A percentile compares a stretch with the other conserved stretches of the same genome.
These are phyloP conservation scores for Scheffersomyces insectosa DNA, from an alignment of 1,139 yeast species.

Conservation along the genomic window DNA sequence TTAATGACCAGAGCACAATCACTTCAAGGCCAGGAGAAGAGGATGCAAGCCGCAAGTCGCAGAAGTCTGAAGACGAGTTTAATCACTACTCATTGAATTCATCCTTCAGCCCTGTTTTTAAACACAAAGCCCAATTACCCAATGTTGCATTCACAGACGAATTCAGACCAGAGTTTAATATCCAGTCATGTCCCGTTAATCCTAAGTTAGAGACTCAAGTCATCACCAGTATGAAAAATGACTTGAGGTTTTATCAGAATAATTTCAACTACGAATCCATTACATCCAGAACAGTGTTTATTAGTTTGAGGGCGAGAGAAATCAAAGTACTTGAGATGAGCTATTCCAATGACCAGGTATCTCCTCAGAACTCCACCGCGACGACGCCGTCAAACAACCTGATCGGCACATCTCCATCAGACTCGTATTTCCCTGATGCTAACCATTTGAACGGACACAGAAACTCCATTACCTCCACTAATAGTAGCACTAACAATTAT, in stretches of 20 bases:
- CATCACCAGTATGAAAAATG: constrained; percentile 55
- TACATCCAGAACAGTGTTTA: constrained; percentile 37
- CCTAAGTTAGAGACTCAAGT: constrained; percentile 56
- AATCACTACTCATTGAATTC: not conserved
- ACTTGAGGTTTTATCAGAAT: constrained; percentile 45
- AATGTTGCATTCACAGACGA: constrained; percentile 53
- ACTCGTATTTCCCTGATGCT: not conserved
- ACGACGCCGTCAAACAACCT: not conserved
- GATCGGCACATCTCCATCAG: not conserved
- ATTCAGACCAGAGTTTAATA: constrained; percentile 51
- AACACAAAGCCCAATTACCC: constrained; percentile 23
- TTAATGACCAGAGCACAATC: constrained; percentile 10
- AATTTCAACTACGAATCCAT: constrained; percentile 35
- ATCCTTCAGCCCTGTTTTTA: constrained; percentile 4
- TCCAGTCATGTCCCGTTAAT: constrained; percentile 51
- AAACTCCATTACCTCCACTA: not conserved
- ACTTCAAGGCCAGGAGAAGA: constrained; percentile 3
- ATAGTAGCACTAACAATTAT: constrained; percentile 21
- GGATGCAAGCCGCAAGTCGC: too few relatives aligned
- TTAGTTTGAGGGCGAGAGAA: constrained; percentile 58
- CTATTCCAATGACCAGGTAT: constrained; percentile 8
- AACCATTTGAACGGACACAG: not conserved
- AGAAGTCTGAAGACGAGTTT: not conserved
- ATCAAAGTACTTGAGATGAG: constrained; percentile 52
- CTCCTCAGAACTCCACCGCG: not conserved